Percentiles rank a stretch among this genome's conserved stretches.
phyloP scores from a whole-genome alignment of 1,284 basidiomycete species.

The Malassezia pachydermatis region DNA sequence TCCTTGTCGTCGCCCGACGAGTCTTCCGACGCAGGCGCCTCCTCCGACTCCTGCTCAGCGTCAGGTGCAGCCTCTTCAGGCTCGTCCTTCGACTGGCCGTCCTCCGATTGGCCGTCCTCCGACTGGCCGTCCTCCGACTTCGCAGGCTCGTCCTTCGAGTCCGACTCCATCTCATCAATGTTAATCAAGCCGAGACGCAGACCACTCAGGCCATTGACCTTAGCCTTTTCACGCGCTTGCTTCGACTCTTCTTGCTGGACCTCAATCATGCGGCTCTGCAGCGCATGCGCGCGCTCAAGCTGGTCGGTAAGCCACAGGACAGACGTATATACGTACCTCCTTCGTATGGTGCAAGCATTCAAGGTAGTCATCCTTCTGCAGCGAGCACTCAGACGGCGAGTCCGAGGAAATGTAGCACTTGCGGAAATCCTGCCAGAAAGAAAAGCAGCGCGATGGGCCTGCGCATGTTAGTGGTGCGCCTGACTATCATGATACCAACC shows the following conservation, averaged over 20 bases:
- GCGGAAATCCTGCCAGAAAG: constrained; percentile 67
- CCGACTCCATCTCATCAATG: too few relatives aligned
- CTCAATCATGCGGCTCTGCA: constrained; percentile 19
- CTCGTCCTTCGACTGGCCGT: background rate
- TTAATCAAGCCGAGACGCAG: constrained; percentile 14
- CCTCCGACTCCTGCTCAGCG: too few relatives aligned
- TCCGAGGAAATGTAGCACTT: constrained; percentile 83
- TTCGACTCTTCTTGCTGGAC: constrained; percentile 17
- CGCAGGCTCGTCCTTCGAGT: too few relatives aligned
- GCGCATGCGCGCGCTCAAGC: constrained; percentile 15
- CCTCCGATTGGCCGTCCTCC: too few relatives aligned
- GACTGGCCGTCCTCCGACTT: too few relatives aligned
- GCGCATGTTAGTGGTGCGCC: constrained; percentile 7
- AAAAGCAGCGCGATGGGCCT: constrained; percentile 82
- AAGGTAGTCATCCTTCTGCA: constrained; percentile 74
- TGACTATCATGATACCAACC: constrained; percentile 52
- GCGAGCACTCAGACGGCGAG: constrained; percentile 61
- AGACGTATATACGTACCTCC: constrained; percentile 56
- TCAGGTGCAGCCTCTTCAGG: background rate
- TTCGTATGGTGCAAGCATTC: constrained; percentile 85
- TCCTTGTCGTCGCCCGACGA: too few relatives aligned
- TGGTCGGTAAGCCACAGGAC: background rate
- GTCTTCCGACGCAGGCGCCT: too few relatives aligned
- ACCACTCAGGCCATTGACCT: background rate
- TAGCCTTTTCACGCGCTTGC: constrained; percentile 12